Percentiles rank a stretch among this genome's conserved stretches.
These are phyloP conservation scores for Thalia dealbata DNA, from an alignment of 176 grass and related monocot species.

Conservation along the genomic window DNA sequence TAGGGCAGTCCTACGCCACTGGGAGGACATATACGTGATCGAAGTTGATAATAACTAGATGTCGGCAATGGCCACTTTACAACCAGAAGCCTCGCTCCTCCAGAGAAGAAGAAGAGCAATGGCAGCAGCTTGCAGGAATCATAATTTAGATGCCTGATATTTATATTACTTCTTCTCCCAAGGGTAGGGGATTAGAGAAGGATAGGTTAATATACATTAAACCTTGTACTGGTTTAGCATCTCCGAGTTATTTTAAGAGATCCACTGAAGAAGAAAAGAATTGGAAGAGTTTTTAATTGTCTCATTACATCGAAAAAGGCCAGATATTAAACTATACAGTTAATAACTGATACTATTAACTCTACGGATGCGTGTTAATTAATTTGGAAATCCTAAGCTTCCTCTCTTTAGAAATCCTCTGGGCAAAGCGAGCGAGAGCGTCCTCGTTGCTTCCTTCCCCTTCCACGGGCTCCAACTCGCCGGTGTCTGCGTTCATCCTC, in stretches of 20 bases:
- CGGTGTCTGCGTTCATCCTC: slow-evolving; percentile 40
- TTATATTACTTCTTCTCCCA: neutral
- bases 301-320: no score
- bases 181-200: neutral
- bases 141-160: neutral
- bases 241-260: no score
- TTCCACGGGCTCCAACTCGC: slow-evolving; percentile 23
- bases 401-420: slow-evolving; percentile 43
- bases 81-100: neutral
- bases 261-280: no score
- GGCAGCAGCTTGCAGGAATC: neutral
- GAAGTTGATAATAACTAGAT: neutral
- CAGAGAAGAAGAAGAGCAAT: neutral
- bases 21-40: no score
- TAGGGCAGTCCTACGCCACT: neutral
- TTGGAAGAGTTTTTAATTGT: no score
- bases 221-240: no score
- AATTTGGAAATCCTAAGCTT: slow-evolving; percentile 5
- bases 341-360: no score
- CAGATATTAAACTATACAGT: no score
- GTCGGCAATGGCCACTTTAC: neutral
- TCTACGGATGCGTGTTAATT: no score
- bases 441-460: slow-evolving; percentile 33
- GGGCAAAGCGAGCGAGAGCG: slow-evolving; percentile 31
- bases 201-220: neutral